Conservation (phyloP, 2,329 filamentous ascomycete species). For the Aaosphaeria arxii region DNA sequence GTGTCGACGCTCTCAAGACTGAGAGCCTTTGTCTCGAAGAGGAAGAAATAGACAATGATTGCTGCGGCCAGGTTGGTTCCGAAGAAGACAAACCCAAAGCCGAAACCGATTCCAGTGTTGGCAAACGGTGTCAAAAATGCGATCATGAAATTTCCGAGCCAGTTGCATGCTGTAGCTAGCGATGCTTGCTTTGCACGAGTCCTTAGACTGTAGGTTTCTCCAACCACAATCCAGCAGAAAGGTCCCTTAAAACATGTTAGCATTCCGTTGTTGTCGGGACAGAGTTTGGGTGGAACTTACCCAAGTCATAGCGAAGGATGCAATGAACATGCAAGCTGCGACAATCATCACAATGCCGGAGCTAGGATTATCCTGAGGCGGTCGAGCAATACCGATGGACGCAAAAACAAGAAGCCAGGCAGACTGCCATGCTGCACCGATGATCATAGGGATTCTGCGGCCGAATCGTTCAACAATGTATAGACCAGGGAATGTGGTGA, state of each 20-base stretch:
- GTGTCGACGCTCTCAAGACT: slow-evolving; percentile 35
- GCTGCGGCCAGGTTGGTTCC: slow-evolving; percentile 32
- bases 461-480: slow-evolving; percentile 52
- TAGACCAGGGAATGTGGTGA: slow-evolving; percentile 45
- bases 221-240: slow-evolving; percentile 48
- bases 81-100: slow-evolving; percentile 35
- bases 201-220: slow-evolving; percentile 30
- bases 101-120: slow-evolving; percentile 30
- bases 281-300: background rate
- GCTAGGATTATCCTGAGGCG: slow-evolving; percentile 30
- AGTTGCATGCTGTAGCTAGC: slow-evolving; percentile 31
- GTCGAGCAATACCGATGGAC: slow-evolving; percentile 39
- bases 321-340: slow-evolving; percentile 71
- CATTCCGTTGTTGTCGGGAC: background rate
- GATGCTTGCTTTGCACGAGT: slow-evolving; percentile 34
- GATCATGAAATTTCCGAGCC: slow-evolving; percentile 39
- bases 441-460: slow-evolving; percentile 64
- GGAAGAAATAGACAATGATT: slow-evolving; percentile 30
- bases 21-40: slow-evolving; percentile 32
- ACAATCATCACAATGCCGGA: slow-evolving; percentile 69
- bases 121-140: slow-evolving; percentile 34
- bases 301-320: slow-evolving; percentile 65
- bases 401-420: slow-evolving; percentile 62
- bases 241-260: slow-evolving; percentile 46
- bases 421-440: slow-evolving; percentile 67